Conservation (phyloP, 2,329 filamentous ascomycete species). For the Sodiomyces alkalinus region DNA sequence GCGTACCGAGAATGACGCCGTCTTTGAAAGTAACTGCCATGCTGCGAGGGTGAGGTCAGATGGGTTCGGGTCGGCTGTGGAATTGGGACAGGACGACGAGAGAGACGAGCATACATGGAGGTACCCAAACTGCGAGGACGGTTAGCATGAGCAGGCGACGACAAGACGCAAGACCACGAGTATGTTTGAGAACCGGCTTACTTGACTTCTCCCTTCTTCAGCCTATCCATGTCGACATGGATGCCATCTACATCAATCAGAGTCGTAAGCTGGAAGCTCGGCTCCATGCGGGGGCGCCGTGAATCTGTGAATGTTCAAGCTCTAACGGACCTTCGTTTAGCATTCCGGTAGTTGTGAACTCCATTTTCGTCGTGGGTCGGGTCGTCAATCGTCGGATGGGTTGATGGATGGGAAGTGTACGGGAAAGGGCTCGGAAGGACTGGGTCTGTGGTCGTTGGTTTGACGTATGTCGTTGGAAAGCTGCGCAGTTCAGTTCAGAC, state of each 20-base stretch:
- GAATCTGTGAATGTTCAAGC: too few relatives aligned
- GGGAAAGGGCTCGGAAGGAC: slow-evolving; percentile 4
- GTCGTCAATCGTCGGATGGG: slow-evolving; percentile 7
- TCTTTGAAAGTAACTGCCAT: slow-evolving; percentile 99
- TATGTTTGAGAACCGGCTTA: too few relatives aligned
- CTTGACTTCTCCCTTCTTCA: slow-evolving; percentile 99
- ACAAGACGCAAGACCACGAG: too few relatives aligned
- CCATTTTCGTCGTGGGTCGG: slow-evolving; percentile 26
- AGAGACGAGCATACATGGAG: slow-evolving; percentile 57
- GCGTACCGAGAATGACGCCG: slow-evolving; percentile 75
- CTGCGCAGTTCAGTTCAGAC: too few relatives aligned
- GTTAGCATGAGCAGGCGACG: too few relatives aligned
- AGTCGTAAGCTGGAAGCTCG: too few relatives aligned
- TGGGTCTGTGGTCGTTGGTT: slow-evolving; percentile 11
- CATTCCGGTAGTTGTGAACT: slow-evolving; percentile 46
- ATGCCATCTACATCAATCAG: slow-evolving; percentile 96
- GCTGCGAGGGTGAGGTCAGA: slow-evolving; percentile 28
- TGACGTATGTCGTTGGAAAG: slow-evolving; percentile 3
- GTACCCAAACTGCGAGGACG: slow-evolving; percentile 64
- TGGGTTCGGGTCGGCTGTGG: slow-evolving; percentile 8
- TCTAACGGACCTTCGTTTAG: slow-evolving; percentile 46
- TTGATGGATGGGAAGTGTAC: not conserved
- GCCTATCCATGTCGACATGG: slow-evolving; percentile 94
- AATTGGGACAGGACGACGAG: not conserved
- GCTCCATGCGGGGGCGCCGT: slow-evolving; percentile 4